Evolutionary conservation across 768 basidiomycete species (phyloP).

Genomic region (Mycena epipterygia): DNA sequence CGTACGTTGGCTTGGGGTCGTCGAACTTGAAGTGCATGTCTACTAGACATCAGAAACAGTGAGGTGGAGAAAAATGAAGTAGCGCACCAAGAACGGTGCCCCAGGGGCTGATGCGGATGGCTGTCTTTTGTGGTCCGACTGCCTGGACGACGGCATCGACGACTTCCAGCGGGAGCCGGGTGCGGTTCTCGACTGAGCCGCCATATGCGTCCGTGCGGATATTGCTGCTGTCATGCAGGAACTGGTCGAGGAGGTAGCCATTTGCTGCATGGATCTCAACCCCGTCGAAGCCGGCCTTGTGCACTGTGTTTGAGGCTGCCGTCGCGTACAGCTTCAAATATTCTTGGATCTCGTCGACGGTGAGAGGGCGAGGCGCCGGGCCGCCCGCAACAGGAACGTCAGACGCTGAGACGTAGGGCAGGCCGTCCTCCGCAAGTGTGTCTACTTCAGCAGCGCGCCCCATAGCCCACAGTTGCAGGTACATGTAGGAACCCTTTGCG

Average conservation of each 20-base stretch:
- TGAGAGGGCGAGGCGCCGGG: slow-evolving; percentile 43
- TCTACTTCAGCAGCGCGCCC: slow-evolving; percentile 50
- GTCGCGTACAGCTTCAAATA: slow-evolving; percentile 56
- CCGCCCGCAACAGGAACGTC: slow-evolving; percentile 28
- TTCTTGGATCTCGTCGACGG: no score
- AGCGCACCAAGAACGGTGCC: slow-evolving; percentile 42
- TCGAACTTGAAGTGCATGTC: slow-evolving; percentile 57
- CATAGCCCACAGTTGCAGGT: slow-evolving; percentile 64
- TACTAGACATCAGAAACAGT: slow-evolving; percentile 38
- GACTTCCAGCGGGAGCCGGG: slow-evolving; percentile 6
- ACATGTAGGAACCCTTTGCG: slow-evolving; percentile 49
- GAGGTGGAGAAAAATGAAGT: slow-evolving; percentile 33
- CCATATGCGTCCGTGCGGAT: slow-evolving; percentile 10
- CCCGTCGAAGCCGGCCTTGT: no score
- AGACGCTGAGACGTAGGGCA: slow-evolving; percentile 46
- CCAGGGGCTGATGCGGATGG: slow-evolving; percentile 60
- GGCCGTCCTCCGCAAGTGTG: slow-evolving; percentile 44
- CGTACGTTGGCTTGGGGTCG: slow-evolving; percentile 59
- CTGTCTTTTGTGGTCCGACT: slow-evolving; percentile 49
- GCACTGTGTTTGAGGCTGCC: slow-evolving; percentile 60
- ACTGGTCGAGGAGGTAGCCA: slow-evolving; percentile 59
- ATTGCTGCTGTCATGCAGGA: slow-evolving; percentile 38
- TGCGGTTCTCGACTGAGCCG: slow-evolving; percentile 11
- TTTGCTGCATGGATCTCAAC: slow-evolving; percentile 49
- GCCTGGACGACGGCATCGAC: slow-evolving; percentile 14